These are phyloP conservation scores for Verticillium longisporum DNA, from an alignment of 2,329 filamentous ascomycete genomes.

Conservation along the genomic window DNA sequence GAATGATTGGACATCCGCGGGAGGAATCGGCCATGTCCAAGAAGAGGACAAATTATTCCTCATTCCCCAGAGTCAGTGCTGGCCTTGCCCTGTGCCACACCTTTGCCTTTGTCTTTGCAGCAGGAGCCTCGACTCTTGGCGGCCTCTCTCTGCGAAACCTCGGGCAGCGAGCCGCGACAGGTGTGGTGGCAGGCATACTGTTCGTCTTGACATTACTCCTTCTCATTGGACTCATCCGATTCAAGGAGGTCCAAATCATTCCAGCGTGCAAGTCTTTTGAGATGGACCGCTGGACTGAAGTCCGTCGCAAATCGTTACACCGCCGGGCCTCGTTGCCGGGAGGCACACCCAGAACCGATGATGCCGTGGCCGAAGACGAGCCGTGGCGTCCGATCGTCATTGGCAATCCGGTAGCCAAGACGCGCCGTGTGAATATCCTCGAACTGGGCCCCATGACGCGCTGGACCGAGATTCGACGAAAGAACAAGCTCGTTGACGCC, in stretches of 20 bases:
- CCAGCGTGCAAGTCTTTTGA: constrained; percentile 50
- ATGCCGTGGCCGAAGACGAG: constrained; percentile 38
- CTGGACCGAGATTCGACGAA: constrained; percentile 65
- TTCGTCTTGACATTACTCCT: constrained; percentile 58
- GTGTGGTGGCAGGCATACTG: constrained; percentile 61
- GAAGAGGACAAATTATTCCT: constrained; percentile 63
- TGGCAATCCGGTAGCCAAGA: constrained; percentile 63
- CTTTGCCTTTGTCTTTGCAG: constrained; percentile 63
- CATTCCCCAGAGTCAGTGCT: constrained; percentile 66
- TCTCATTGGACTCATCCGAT: constrained; percentile 55
- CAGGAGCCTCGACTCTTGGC: constrained; percentile 60
- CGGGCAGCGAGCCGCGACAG: constrained; percentile 61
- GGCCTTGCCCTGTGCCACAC: constrained; percentile 66
- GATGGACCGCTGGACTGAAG: constrained; percentile 45
- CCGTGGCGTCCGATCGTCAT: constrained; percentile 66
- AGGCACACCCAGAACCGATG: constrained; percentile 13
- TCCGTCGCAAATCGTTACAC: constrained; percentile 40
- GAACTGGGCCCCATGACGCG: constrained; percentile 62
- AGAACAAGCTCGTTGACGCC: constrained; percentile 49
- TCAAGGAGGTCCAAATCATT: constrained; percentile 61
- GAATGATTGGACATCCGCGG: constrained; percentile 54
- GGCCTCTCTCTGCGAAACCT: constrained; percentile 60
- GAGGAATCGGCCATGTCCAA: constrained; percentile 28
- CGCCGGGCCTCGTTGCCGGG: constrained; percentile 33
- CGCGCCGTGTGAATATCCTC: constrained; percentile 62